These are phyloP conservation scores for Panicum hallii DNA, from an alignment of 202 grass and related monocot genomes.

Conservation along the genomic window DNA sequence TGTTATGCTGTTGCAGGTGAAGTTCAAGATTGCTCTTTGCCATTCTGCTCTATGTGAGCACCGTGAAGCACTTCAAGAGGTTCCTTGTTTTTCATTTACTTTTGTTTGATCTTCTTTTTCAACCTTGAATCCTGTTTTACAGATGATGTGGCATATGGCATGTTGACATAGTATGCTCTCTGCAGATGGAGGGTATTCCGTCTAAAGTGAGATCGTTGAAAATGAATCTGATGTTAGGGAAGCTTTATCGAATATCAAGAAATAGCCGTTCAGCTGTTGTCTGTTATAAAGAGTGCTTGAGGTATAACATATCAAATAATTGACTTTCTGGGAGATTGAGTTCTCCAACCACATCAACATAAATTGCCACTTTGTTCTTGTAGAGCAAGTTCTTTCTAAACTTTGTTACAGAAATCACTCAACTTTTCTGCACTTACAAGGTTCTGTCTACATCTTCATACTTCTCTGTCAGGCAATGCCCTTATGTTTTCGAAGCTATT, in stretches of 20 bases:
- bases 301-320: conserved; percentile 54
- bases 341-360: conserved; percentile 15
- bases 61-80: conserved; percentile 86
- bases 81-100: conserved; percentile 37
- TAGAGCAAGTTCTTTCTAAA: conserved; percentile 12
- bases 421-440: conserved; percentile 27
- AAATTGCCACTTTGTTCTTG: background rate
- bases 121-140: conserved; percentile 10
- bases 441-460: conserved; percentile 31
- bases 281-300: conserved; percentile 98
- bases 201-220: conserved; percentile 78
- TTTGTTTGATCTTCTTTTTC: conserved; percentile 8
- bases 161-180: conserved; percentile 41
- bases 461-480: conserved; percentile 67
- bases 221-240: conserved; percentile 96
- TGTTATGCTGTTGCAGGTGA: conserved; percentile 65
- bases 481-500: conserved; percentile 91
- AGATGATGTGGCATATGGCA: background rate
- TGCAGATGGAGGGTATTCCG: conserved; percentile 97
- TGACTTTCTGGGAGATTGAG: conserved; percentile 23
- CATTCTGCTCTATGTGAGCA: conserved; percentile 83
- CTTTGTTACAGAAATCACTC: background rate
- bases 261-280: conserved; percentile 73
- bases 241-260: conserved; percentile 82
- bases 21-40: conserved; percentile 91